Conservation (phyloP, 1,139 yeast genomes). For the Suhomyces wounanorum region DNA sequence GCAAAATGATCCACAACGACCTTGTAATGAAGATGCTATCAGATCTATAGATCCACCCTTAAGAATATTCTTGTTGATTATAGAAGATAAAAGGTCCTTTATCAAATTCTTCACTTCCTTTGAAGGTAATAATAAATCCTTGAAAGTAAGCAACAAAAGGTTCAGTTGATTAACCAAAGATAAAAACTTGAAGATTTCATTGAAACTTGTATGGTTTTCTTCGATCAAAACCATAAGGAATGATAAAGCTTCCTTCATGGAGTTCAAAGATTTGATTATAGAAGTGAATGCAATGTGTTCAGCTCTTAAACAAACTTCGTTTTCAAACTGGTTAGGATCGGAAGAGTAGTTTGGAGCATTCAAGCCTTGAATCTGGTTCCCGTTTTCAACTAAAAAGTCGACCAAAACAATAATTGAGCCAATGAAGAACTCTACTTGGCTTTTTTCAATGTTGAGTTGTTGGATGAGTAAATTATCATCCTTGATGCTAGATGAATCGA, state of each 20-base stretch:
- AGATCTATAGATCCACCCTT: slow-evolving; percentile 94
- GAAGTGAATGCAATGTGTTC: slow-evolving; percentile 89
- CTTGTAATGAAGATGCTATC: slow-evolving; percentile 85
- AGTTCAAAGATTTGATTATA: slow-evolving; percentile 68
- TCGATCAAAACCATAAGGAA: slow-evolving; percentile 81
- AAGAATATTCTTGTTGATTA: slow-evolving; percentile 83
- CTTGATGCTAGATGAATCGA: slow-evolving; percentile 46
- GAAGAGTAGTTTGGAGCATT: slow-evolving; percentile 51
- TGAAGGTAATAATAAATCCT: slow-evolving; percentile 73
- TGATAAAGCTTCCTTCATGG: slow-evolving; percentile 87
- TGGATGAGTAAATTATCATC: slow-evolving; percentile 47
- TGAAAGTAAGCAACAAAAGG: slow-evolving; percentile 66
- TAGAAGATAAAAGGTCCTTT: slow-evolving; percentile 83
- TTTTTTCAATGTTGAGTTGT: slow-evolving; percentile 51
- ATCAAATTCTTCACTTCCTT: slow-evolving; percentile 65
- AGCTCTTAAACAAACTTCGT: slow-evolving; percentile 80
- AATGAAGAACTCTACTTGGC: slow-evolving; percentile 62
- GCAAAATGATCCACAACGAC: slow-evolving; percentile 93
- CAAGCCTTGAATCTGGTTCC: slow-evolving; percentile 65
- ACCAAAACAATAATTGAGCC: slow-evolving; percentile 66
- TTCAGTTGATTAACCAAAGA: slow-evolving; percentile 67
- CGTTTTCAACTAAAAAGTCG: slow-evolving; percentile 58
- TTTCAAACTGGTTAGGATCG: slow-evolving; percentile 49
- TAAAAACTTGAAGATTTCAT: slow-evolving; percentile 70
- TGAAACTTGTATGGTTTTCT: slow-evolving; percentile 54